Conservation (phyloP, 768 basidiomycete species). For the Rhodotorula paludigena region DNA sequence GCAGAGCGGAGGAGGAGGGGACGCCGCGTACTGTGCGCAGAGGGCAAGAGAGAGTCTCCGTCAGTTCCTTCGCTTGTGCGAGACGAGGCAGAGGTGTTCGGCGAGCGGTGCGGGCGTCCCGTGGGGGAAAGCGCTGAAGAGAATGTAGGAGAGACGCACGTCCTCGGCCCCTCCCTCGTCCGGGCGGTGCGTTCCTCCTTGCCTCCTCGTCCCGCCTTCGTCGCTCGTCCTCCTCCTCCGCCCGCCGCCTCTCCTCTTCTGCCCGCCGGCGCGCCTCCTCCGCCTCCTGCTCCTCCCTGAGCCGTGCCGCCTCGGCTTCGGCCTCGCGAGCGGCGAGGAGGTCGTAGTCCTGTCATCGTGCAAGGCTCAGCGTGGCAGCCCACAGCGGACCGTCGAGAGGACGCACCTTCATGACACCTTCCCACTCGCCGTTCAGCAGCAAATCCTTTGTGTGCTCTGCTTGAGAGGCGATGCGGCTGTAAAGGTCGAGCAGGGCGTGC, state of each 20-base stretch:
- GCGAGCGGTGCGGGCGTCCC: background rate
- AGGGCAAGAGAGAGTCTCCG: background rate
- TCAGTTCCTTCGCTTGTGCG: too few species aligned
- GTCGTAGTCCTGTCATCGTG: slow-evolving; percentile 5
- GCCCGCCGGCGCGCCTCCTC: background rate
- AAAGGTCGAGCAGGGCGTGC: slow-evolving; percentile 47
- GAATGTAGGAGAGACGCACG: background rate
- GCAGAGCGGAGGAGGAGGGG: background rate
- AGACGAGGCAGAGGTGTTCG: too few species aligned
- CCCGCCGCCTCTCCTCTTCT: background rate
- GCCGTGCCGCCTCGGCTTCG: background rate
- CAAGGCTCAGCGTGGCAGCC: too few species aligned
- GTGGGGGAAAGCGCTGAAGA: background rate
- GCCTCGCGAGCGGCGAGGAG: slow-evolving; percentile 3
- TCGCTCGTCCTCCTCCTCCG: background rate
- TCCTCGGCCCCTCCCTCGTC: background rate
- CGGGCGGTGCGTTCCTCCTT: background rate
- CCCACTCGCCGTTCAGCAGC: slow-evolving; percentile 47
- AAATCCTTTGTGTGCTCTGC: slow-evolving; percentile 48
- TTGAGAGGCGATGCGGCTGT: slow-evolving; percentile 47
- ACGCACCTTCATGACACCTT: slow-evolving; percentile 45
- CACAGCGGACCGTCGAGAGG: too few species aligned
- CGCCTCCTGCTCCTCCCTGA: background rate
- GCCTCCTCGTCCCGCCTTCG: background rate
- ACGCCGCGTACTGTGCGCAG: background rate